Base-by-base conservation (phyloP, 2,329 filamentous ascomycete species). In the Thermoascus crustaceus region DNA sequence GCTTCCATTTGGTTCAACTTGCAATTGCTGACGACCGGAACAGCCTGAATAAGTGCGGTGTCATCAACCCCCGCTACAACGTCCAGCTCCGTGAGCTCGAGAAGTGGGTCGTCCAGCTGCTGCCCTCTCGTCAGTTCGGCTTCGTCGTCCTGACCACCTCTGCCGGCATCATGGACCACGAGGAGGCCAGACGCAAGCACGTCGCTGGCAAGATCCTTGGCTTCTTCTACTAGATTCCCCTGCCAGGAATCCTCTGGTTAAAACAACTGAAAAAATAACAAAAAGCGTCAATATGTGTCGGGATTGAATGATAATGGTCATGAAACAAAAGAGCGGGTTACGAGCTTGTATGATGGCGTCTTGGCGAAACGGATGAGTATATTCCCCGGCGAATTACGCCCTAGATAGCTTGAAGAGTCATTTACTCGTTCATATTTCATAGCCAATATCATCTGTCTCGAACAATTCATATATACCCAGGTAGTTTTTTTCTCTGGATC, bases 51-150 rank as follows among this genome's bases (percentile, higher is more conserved):
- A 95, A 96, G 82, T 91, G 85, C 50, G 91, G 89, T 78, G 89
- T 95, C 75, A 98, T 98, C 80, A 91, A 82, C 52, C 91, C 91
- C 67, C 85, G 91, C 69, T 98, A 94, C 85, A 96, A 96, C 80
- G 85, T 98, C 71, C 87, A 89, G 69, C 87, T 98, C 63, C 73
- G 77, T 61, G 91, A 98, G 60, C 79, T 98, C 65, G 91, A 98
- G 85, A 95, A 96, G 79, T 98, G 91, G 91, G 87, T 96, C 60
- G 86, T 94, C 74, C 94, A 94, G 81, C 84, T 98, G 64, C 80
- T 98, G 50, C 91, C 91, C 54, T 88, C 91, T 53, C 91, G 91
- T 95, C 91, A 98, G 75, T 98, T 98, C 78, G 91, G 91, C 64
- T 95, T 87, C 75, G 86, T 98, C 64, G 87, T 98, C 71, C 83